Conservation (phyloP, 73 alveolate species). For the Effrenium voratum region DNA sequence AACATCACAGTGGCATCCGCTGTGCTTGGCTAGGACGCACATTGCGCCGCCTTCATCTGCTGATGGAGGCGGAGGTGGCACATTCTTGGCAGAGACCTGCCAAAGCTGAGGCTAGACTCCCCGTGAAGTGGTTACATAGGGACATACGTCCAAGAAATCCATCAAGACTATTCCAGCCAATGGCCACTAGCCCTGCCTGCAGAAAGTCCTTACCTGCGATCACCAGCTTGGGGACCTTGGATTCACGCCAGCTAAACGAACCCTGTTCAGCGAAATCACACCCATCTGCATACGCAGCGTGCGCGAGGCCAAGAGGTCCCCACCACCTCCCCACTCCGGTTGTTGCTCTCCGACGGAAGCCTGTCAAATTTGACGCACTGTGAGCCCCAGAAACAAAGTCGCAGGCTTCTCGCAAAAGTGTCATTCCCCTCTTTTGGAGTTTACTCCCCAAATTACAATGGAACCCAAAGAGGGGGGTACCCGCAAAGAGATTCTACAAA, state of each 20-base stretch:
- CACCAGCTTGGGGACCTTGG: constrained; percentile 61
- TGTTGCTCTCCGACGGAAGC: constrained; percentile 91
- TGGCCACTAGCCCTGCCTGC: no score
- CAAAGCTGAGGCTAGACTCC: background rate
- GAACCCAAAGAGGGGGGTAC: no score
- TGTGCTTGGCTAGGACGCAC: background rate
- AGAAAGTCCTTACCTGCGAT: constrained; percentile 90
- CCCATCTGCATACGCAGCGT: background rate
- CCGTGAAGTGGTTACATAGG: background rate
- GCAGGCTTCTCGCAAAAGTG: no score
- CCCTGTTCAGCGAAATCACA: background rate
- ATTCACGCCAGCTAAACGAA: no score
- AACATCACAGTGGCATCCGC: no score
- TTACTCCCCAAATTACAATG: no score
- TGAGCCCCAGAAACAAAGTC: no score
- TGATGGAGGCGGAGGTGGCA: constrained; percentile 62
- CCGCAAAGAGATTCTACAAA: no score
- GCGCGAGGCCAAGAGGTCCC: background rate
- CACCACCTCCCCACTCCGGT: constrained; percentile 76
- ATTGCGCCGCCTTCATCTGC: background rate
- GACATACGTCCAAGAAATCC: no score
- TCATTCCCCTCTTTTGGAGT: no score
- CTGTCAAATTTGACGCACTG: background rate
- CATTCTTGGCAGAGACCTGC: constrained; percentile 87
- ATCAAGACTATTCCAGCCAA: background rate